Base-by-base conservation (phyloP, 345 rosid genomes). In the Kandelia obovata region DNA sequence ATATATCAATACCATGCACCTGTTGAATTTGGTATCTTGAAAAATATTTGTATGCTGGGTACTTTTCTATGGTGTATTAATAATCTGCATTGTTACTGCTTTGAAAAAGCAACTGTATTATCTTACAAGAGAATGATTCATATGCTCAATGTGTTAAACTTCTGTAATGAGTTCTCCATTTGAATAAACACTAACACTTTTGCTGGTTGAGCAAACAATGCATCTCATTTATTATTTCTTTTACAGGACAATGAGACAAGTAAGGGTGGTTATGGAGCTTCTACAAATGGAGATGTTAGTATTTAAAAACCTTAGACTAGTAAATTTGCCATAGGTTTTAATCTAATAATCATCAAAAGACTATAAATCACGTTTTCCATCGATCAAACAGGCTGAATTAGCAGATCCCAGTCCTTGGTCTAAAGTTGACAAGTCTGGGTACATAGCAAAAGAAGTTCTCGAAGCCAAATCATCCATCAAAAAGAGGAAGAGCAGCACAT, bases 401-500 rank as follows among this genome's bases (percentile, higher is more conserved):
- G 84, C 81, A 63, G 92, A 87, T 81, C 86, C 76, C 32, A 79
- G 78, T 81, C 81, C 89, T 77, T 86, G 85, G 80, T 84, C 89
- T 65, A 82, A 83, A 69, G 88, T 84, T 61, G 90, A 85, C 77
- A 88, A 86, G 82, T 86, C 96, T 3, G 85, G 85, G 17, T 85
- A 85, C 71, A 83, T 77, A 47, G 90, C 94, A 28, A 91, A 87
- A 73, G 97, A 89, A 77, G 84, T 79, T 71, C 71, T 82, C 58
- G 93, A 82, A 76, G 79, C 71, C 58, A 86, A 89, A 78, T 68
- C 83, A 62, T 76, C 79, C 26, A 69, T 77, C 62, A 81, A 83
- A 76, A 95, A 89, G 83, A 85, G 90, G 79, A 90, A 86, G 84
- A 95, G 80, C 75, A 85, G 82, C 81, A 77, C 78, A 47, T 63